Percentiles rank a stretch among this genome's conserved stretches.
phyloP scores from a whole-genome alignment of 1,139 yeast genomes.

The Hansenula anomala region DNA sequence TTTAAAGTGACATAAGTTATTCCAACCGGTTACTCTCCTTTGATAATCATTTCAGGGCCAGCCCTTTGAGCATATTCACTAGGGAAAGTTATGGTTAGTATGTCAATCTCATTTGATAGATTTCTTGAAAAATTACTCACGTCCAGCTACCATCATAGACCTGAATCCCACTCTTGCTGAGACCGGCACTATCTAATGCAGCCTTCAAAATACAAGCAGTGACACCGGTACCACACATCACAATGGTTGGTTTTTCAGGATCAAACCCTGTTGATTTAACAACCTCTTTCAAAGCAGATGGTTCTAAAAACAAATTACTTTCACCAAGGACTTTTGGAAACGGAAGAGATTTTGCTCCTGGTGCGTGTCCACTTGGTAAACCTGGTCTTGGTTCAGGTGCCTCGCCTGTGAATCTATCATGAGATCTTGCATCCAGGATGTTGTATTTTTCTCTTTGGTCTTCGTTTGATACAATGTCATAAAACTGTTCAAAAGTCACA shows the following conservation, averaged over 20 bases:
- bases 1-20: too few species aligned
- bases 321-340: conserved; percentile 53
- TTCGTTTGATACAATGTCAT: conserved; percentile 46
- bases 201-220: conserved; percentile 81
- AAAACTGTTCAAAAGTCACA: conserved; percentile 59
- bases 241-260: conserved; percentile 58
- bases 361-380: conserved; percentile 83
- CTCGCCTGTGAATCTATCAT: conserved; percentile 67
- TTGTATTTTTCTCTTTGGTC: conserved; percentile 43
- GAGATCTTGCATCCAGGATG: conserved; percentile 78
- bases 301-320: conserved; percentile 17
- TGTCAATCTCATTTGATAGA: too few species aligned
- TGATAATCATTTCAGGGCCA: conserved; percentile 26
- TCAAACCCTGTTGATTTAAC: conserved; percentile 36
- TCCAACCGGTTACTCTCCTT: too few species aligned
- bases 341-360: conserved; percentile 77
- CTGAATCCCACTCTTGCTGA: conserved; percentile 41
- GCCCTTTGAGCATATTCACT: conserved; percentile 34
- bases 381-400: conserved; percentile 90
- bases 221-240: conserved; percentile 95
- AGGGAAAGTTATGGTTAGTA: neutral
- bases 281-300: conserved; percentile 39
- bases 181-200: conserved; percentile 58
- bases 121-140: conserved; percentile 1
- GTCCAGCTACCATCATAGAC: conserved; percentile 98